phyloP scores from a whole-genome alignment of 371 early-diverging fungal species.

The Parasitella parasitica region DNA sequence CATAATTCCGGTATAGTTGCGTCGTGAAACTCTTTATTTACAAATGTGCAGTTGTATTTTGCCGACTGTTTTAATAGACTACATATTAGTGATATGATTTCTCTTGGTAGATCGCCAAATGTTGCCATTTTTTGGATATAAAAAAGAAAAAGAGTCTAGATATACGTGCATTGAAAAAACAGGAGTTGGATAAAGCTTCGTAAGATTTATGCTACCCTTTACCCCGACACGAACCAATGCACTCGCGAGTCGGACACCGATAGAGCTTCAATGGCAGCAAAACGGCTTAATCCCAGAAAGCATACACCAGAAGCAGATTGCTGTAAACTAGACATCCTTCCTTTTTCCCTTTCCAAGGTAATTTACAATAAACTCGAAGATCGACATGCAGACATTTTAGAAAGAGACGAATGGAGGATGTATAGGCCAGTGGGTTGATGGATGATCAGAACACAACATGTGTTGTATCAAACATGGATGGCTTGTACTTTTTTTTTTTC shows the following conservation, averaged over 20 bases:
- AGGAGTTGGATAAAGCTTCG: too few relatives aligned
- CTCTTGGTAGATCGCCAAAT: conserved; percentile 20
- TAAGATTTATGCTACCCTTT: neutral
- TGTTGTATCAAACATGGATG: neutral
- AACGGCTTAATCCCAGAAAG: neutral
- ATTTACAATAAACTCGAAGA: conserved; percentile 1
- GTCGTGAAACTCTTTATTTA: conserved; percentile 22
- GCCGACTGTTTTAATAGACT: conserved; percentile 20
- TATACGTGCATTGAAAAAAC: too few relatives aligned
- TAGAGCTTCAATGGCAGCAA: neutral
- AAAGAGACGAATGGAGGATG: neutral
- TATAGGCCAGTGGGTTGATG: neutral
- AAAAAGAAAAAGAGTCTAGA: neutral
- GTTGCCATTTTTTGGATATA: conserved; percentile 8
- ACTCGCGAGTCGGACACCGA: neutral
- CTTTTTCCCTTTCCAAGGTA: conserved; percentile 34
- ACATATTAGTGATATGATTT: conserved; percentile 25
- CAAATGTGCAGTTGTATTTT: conserved; percentile 22
- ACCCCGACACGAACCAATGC: too few relatives aligned
- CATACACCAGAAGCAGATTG: conserved; percentile 5
- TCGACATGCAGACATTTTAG: neutral
- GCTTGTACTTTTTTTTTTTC: neutral
- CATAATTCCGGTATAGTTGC: conserved; percentile 28
- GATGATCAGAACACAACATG: neutral
- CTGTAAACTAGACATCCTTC: conserved; percentile 18